Evolutionary conservation across 208 protist species (phyloP).

Genomic region (Borovskyia barvae): DNA sequence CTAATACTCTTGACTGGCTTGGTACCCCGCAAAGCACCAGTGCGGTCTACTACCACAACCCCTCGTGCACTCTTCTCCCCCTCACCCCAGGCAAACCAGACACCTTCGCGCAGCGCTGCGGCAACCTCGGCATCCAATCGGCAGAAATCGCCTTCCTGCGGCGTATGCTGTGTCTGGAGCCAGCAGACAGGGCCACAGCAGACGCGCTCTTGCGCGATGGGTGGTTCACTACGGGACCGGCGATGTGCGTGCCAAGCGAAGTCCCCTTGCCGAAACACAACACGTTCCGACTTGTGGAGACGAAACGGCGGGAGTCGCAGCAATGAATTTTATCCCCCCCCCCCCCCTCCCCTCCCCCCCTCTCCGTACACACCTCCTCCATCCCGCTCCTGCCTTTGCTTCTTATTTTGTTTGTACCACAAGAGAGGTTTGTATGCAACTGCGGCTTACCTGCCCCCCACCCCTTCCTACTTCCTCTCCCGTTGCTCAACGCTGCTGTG

Average conservation of each 20-base stretch:
- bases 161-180: conserved; percentile 81
- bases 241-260: conserved; percentile 50
- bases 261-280: conserved; percentile 63
- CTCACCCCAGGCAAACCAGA: conserved; percentile 28
- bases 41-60: conserved; percentile 37
- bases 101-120: conserved; percentile 63
- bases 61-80: conserved; percentile 4
- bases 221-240: conserved; percentile 71
- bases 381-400: too few relatives aligned
- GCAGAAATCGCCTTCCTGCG: conserved; percentile 54
- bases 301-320: conserved; percentile 18
- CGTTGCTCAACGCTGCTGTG: too few relatives aligned
- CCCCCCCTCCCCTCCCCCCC: conserved; percentile 2
- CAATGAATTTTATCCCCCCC: conserved; percentile 2
- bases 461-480: too few relatives aligned
- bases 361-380: conserved; percentile 14
- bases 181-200: conserved; percentile 47
- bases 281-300: conserved; percentile 70
- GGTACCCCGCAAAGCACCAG: conserved; percentile 56
- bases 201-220: conserved; percentile 50
- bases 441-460: too few relatives aligned
- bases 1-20: conserved; percentile 76
- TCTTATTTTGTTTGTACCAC: too few relatives aligned
- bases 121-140: conserved; percentile 29
- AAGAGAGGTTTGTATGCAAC: too few relatives aligned